A percentile compares a stretch with the other conserved stretches of the same genome.
phyloP scores from a whole-genome alignment of 164 flowering plant genomes.

The Aristolochia fimbriata region DNA sequence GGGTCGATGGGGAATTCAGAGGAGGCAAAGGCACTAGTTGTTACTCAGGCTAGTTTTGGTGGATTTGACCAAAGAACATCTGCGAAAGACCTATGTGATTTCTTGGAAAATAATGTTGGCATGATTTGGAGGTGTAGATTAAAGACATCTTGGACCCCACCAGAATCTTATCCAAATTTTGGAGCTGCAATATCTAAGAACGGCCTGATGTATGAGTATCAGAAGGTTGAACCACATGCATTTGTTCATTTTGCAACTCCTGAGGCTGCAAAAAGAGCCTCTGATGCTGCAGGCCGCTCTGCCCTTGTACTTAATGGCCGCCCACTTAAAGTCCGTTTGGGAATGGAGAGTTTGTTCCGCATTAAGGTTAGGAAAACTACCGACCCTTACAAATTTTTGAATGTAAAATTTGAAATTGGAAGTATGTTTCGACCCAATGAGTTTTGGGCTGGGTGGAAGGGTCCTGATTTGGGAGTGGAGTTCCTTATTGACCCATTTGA shows the following conservation, averaged over 20 bases:
- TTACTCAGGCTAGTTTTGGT: conserved; percentile 62
- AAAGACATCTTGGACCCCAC: conserved; percentile 85
- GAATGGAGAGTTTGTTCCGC: conserved; percentile 47
- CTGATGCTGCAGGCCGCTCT: conserved; percentile 36
- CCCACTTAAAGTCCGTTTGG: conserved; percentile 47
- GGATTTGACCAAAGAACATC: conserved; percentile 43
- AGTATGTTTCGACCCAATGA: conserved; percentile 34
- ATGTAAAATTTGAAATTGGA: conserved; percentile 56
- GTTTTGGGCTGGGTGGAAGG: conserved; percentile 67
- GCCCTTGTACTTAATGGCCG: conserved; percentile 32
- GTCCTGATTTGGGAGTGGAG: conserved; percentile 51
- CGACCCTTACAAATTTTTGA: conserved; percentile 40
- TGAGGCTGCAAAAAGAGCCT: conserved; percentile 27
- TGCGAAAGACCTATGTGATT: conserved; percentile 40
- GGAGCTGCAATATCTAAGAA: conserved; percentile 14
- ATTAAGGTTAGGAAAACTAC: conserved; percentile 40
- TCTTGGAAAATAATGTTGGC: conserved; percentile 51
- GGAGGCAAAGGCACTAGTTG: conserved; percentile 18
- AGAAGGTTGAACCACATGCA: conserved; percentile 78
- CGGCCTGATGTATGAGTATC: conserved; percentile 22
- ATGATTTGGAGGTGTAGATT: conserved; percentile 60
- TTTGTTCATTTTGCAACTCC: conserved; percentile 77
- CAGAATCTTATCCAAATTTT: conserved; percentile 54
- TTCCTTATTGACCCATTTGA: conserved; percentile 83
- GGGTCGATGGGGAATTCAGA: conserved; percentile 13